phyloP scores from a whole-genome alignment of 2,329 filamentous ascomycete species.

The Beauveria pseudobassiana region DNA sequence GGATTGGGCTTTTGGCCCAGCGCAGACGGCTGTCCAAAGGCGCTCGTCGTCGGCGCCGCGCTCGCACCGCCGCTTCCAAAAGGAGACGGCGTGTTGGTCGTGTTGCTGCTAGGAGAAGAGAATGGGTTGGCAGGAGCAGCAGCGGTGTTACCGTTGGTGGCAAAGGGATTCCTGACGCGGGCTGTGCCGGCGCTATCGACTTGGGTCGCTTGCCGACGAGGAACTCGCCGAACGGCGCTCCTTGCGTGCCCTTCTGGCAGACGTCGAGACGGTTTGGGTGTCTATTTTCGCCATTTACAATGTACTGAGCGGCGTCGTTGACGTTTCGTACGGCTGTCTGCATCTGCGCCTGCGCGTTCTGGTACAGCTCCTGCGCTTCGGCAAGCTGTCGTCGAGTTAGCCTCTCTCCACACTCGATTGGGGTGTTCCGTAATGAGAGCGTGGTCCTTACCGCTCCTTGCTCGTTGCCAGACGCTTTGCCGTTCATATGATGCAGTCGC shows the following conservation, averaged over 20 bases:
- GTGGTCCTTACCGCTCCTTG: slow-evolving; percentile 38
- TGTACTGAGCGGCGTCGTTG: slow-evolving; percentile 63
- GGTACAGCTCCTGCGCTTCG: slow-evolving; percentile 54
- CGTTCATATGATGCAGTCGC: slow-evolving; percentile 61
- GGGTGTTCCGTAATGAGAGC: background rate
- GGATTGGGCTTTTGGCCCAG: slow-evolving; percentile 22
- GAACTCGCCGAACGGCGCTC: slow-evolving; percentile 39
- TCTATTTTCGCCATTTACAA: slow-evolving; percentile 56
- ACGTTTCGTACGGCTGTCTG: slow-evolving; percentile 61
- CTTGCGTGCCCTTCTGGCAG: slow-evolving; percentile 39
- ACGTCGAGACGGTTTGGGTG: slow-evolving; percentile 71
- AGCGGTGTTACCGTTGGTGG: slow-evolving; percentile 14
- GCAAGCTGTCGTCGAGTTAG: slow-evolving; percentile 38
- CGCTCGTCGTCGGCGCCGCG: slow-evolving; percentile 19
- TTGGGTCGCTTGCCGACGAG: slow-evolving; percentile 28
- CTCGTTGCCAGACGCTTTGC: slow-evolving; percentile 52
- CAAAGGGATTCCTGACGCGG: slow-evolving; percentile 34
- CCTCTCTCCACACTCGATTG: background rate
- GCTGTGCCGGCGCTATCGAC: slow-evolving; percentile 19
- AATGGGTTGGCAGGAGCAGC: slow-evolving; percentile 33
- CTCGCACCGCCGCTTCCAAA: slow-evolving; percentile 21
- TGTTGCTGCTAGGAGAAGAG: slow-evolving; percentile 17
- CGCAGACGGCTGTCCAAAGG: slow-evolving; percentile 36
- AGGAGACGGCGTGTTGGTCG: slow-evolving; percentile 18
- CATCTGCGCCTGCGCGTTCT: slow-evolving; percentile 63